phyloP scores from a whole-genome alignment of 2,329 filamentous ascomycete genomes.

The Paraphaeosphaeria minitans region DNA sequence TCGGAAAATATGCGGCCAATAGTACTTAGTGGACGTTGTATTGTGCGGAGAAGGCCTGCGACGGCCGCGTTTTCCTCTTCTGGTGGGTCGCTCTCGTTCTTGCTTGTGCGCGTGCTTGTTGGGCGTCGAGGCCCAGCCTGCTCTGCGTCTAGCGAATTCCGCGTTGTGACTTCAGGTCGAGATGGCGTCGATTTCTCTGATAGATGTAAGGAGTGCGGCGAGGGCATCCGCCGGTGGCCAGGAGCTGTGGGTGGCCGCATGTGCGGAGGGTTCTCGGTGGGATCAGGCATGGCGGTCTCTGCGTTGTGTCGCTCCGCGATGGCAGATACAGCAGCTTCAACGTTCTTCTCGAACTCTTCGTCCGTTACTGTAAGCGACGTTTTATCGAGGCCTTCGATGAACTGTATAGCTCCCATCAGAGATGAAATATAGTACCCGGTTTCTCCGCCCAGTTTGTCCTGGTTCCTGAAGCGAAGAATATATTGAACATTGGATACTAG shows the following conservation, averaged over 20 bases:
- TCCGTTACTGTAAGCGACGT: conserved; percentile 92
- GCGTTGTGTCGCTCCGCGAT: conserved; percentile 87
- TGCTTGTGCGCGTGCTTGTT: conserved; percentile 55
- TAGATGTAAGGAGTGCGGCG: conserved; percentile 52
- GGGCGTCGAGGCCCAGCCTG: conserved; percentile 62
- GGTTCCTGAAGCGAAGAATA: conserved; percentile 93
- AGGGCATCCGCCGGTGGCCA: conserved; percentile 43
- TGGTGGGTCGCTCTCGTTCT: conserved; percentile 41
- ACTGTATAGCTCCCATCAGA: conserved; percentile 92
- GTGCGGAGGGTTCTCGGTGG: conserved; percentile 19
- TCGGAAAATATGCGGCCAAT: conserved; percentile 96
- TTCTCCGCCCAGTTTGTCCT: conserved; percentile 96
- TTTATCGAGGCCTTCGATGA: conserved; percentile 94
- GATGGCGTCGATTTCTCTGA: conserved; percentile 58
- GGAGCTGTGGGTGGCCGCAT: conserved; percentile 24
- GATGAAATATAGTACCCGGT: conserved; percentile 98
- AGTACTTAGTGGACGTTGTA: conserved; percentile 86
- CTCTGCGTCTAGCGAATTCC: conserved; percentile 65
- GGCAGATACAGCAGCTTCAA: conserved; percentile 93
- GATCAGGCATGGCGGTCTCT: conserved; percentile 38
- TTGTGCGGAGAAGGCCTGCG: conserved; percentile 82
- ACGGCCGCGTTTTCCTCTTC: conserved; percentile 80
- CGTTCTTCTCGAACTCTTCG: conserved; percentile 92
- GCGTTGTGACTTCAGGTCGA: conserved; percentile 62
- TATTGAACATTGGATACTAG: conserved; percentile 98